These are phyloP conservation scores for Boletus fagicola DNA, from an alignment of 768 basidiomycete genomes.

Conservation along the genomic window DNA sequence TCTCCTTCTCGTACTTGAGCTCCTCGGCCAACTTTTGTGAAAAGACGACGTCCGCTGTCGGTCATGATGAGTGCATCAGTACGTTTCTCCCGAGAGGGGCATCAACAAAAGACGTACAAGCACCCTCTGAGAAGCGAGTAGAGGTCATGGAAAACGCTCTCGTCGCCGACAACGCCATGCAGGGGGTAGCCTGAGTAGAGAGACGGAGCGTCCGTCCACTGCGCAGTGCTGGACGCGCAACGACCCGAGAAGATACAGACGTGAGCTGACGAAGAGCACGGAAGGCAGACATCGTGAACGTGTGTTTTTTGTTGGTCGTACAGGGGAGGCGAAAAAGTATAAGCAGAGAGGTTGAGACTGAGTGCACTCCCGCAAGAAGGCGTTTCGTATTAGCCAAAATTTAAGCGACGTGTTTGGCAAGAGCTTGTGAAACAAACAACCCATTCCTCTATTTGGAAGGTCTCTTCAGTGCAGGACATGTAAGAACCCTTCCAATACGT, in stretches of 20 bases:
- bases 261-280: slow-evolving; percentile 60
- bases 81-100: no score
- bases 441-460: slow-evolving; percentile 16
- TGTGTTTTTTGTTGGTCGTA: slow-evolving; percentile 2
- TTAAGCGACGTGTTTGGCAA: slow-evolving; percentile 35
- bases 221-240: slow-evolving; percentile 24
- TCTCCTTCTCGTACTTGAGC: slow-evolving; percentile 80
- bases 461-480: not conserved
- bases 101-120: slow-evolving; percentile 35
- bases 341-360: not conserved
- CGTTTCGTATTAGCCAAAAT: slow-evolving; percentile 17
- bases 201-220: slow-evolving; percentile 24
- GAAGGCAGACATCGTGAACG: slow-evolving; percentile 55
- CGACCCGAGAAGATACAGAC: slow-evolving; percentile 42
- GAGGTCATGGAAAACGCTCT: slow-evolving; percentile 43
- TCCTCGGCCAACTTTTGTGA: slow-evolving; percentile 77
- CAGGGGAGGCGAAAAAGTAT: not conserved
- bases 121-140: slow-evolving; percentile 41
- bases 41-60: slow-evolving; percentile 69
- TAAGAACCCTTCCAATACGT: not conserved
- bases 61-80: not conserved
- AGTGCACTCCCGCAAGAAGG: not conserved
- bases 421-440: slow-evolving; percentile 33
- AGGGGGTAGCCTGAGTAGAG: slow-evolving; percentile 13
- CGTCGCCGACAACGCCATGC: slow-evolving; percentile 24